Evolutionary conservation across 306 rosid species (phyloP), one percentile per base, ranked within the genome.

Genomic region (Trifolium dubium): DNA sequence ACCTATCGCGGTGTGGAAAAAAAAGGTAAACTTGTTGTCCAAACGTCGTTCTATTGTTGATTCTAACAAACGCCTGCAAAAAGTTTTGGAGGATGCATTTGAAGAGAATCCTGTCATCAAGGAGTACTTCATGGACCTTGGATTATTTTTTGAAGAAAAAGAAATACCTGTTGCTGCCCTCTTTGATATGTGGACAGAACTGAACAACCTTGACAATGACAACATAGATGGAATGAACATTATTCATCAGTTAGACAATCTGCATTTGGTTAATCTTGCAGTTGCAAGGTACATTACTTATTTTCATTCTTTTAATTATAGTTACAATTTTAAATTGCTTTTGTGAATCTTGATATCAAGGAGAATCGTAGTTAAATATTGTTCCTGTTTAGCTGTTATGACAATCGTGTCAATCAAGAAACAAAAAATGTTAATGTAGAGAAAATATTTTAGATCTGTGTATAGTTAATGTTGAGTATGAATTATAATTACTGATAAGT

Each of bases 101-200:
- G 83, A 77, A 14, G 58, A 74, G 30, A 44, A 72, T 60, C 37
- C 11, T 15, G 44, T 40, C 29, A 55, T 72, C 53, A 83, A 81
- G 69, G 83, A 89, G 34, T 80, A 86, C 74, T 89, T 89, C 84
- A 41, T 84, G 76, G 96, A 89, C 80, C 76, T 89, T 1, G 86
- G 88, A 32, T 76, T 84, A 13, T 88, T 90, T 66, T 92, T 89
- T 1, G 83, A 83, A 73, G 87, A 85, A 64, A 84, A 63, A 64
- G 75, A 69, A 51, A 81, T 88, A 12, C 83, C 85, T 28, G 91
- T 67, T 32, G 18, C 86, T 51, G 75, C 80, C 11, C 79, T 90
- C 43, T 11, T 84, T 67, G 92, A 88, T 69, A 84, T 88, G 23
- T 86, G 85, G 86, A 40, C 61, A n/a, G 89, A 81, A 68, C 64